A percentile compares a stretch with the other conserved stretches of the same genome.
Conservation (phyloP, 2,329 filamentous ascomycete species). For the Orbilia blumenaviensis region DNA sequence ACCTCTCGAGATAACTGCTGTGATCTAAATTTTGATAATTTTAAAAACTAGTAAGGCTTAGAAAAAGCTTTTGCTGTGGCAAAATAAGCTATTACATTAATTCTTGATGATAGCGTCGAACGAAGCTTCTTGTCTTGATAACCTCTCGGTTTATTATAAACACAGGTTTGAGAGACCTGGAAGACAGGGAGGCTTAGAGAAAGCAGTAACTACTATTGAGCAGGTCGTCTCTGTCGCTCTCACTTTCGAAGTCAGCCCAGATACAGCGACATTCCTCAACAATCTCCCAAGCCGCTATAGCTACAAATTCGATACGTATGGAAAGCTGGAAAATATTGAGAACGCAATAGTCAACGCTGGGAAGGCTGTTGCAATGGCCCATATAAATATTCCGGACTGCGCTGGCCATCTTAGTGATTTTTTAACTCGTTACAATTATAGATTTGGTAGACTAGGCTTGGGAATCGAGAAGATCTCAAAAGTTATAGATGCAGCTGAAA, state of each 20-base stretch:
- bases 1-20: too few species aligned
- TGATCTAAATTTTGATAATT: too few species aligned
- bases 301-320: background rate
- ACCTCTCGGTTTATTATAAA: background rate
- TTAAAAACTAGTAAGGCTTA: too few species aligned
- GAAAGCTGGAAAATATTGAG: background rate
- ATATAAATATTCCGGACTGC: background rate
- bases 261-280: background rate
- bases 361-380: background rate
- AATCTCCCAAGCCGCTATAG: background rate
- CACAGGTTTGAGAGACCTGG: background rate
- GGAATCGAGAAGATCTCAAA: background rate
- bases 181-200: background rate
- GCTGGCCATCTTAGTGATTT: background rate
- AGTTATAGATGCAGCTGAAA: background rate
- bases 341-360: background rate
- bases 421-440: background rate
- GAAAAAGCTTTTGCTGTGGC: background rate
- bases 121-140: conserved; percentile 30
- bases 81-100: conserved; percentile 17
- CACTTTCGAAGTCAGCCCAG: background rate
- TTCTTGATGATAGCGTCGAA: conserved; percentile 25
- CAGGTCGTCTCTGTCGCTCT: background rate
- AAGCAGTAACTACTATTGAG: background rate
- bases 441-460: background rate